Conservation (phyloP, 352 stramenopile species). For the Chrysophaeum taylorii region DNA sequence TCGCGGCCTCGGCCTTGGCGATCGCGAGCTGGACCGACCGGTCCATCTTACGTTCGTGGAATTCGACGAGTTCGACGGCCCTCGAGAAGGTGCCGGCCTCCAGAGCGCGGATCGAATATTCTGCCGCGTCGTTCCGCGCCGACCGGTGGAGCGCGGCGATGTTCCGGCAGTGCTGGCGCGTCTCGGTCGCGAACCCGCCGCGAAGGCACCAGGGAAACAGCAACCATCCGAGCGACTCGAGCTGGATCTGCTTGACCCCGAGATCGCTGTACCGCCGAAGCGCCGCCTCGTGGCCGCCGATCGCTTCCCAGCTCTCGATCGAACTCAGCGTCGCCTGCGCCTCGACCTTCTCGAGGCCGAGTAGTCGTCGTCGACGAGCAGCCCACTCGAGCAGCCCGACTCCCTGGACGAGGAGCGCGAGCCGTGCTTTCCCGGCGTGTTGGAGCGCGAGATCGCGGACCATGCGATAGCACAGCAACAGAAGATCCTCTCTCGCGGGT, state of each 20-base stretch:
- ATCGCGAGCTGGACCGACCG: not conserved
- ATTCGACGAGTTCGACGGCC: not conserved
- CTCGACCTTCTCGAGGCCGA: not conserved
- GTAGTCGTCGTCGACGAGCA: not conserved
- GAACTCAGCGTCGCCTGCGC: not conserved
- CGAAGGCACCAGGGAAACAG: not conserved
- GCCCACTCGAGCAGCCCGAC: not conserved
- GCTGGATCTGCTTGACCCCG: conserved; percentile 12
- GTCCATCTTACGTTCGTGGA: not conserved
- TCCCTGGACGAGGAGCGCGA: not conserved
- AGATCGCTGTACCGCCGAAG: not conserved
- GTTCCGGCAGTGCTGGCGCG: not conserved
- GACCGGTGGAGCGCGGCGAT: not conserved
- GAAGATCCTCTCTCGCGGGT: not conserved
- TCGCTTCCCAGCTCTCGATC: not conserved
- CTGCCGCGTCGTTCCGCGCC: not conserved
- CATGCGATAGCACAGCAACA: not conserved
- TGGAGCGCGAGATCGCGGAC: not conserved
- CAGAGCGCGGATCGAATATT: not conserved
- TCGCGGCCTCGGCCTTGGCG: not conserved
- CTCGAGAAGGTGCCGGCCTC: not conserved
- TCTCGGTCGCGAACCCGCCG: not conserved
- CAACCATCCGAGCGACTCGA: not conserved
- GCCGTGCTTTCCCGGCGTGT: not conserved
- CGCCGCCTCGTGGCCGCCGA: not conserved